Conservation (phyloP, 2,329 filamentous ascomycete genomes). For the Podosphaera fusca region DNA sequence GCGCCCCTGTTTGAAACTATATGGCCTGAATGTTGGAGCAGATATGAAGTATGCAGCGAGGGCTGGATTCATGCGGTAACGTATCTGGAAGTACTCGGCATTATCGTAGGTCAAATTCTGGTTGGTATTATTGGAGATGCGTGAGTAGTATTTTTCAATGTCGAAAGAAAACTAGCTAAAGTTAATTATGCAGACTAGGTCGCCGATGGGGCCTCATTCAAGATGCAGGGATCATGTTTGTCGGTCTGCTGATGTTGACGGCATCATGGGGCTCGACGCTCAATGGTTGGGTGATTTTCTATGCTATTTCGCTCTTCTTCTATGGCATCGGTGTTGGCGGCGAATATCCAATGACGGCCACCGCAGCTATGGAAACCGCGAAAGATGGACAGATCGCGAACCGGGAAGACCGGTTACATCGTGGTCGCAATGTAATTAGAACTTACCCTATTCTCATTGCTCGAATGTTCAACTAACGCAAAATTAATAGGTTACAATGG, state of each 20-base stretch:
- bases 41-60: slow-evolving; percentile 38
- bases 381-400: slow-evolving; percentile 74
- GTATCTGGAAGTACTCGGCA: slow-evolving; percentile 82
- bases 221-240: slow-evolving; percentile 81
- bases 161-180: neutral
- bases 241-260: slow-evolving; percentile 78
- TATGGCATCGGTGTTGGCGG: slow-evolving; percentile 58
- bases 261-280: slow-evolving; percentile 71
- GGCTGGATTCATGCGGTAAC: slow-evolving; percentile 71
- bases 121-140: slow-evolving; percentile 64
- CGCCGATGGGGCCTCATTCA: slow-evolving; percentile 91
- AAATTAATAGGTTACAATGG: slow-evolving; percentile 44
- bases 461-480: no score
- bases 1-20: slow-evolving; percentile 55
- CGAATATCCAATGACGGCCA: slow-evolving; percentile 93
- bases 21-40: slow-evolving; percentile 60
- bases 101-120: slow-evolving; percentile 77
- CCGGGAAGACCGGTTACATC: slow-evolving; percentile 78
- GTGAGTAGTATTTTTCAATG: slow-evolving; percentile 15
- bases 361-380: slow-evolving; percentile 80
- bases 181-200: slow-evolving; percentile 38
- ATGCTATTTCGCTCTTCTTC: slow-evolving; percentile 85
- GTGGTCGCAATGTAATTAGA: slow-evolving; percentile 44
- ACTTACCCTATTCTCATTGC: neutral
- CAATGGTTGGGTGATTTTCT: slow-evolving; percentile 93